Evolutionary conservation across 306 rosid species (phyloP).

Genomic region (Hippophae rhamnoides): DNA sequence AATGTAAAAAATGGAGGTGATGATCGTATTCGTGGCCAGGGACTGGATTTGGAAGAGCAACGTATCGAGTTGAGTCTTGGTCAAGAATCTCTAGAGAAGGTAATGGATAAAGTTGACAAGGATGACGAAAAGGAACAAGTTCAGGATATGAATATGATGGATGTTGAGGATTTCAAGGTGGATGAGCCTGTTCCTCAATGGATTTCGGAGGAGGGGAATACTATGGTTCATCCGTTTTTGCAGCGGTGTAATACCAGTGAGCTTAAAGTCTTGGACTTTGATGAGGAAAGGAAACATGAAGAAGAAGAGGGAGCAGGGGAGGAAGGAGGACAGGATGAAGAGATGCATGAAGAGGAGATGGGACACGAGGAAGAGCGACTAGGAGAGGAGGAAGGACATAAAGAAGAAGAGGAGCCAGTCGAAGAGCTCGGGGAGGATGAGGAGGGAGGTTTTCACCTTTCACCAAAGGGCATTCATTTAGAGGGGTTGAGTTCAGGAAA

Average conservation of each 20-base stretch:
- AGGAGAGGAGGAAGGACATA: constrained; percentile 32
- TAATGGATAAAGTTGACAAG: constrained; percentile 8
- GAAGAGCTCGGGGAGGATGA: constrained; percentile 18
- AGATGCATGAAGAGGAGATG: constrained; percentile 17
- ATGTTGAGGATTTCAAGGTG: constrained; percentile 44
- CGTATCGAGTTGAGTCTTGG: constrained; percentile 6
- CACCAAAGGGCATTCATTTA: constrained; percentile 38
- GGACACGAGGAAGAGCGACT: constrained; percentile 15
- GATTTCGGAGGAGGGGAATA: constrained; percentile 41
- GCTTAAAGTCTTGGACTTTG: constrained; percentile 26
- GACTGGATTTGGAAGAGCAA: constrained; percentile 47
- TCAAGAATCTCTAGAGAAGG: not conserved
- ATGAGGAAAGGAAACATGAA: constrained; percentile 24
- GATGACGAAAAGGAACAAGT: constrained; percentile 18
- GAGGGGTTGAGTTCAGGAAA: constrained; percentile 61
- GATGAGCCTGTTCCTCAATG: constrained; percentile 36
- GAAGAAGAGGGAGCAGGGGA: constrained; percentile 22
- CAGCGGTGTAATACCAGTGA: constrained; percentile 39
- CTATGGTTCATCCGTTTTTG: constrained; percentile 32
- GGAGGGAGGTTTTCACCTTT: constrained; percentile 48
- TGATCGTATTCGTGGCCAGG: constrained; percentile 27
- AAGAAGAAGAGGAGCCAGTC: constrained; percentile 35
- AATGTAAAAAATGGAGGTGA: constrained; percentile 22
- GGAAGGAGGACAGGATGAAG: constrained; percentile 22
- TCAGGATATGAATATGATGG: constrained; percentile 39